Percentiles rank a stretch among this genome's conserved stretches.
phyloP scores from a whole-genome alignment of 2,329 filamentous ascomycete genomes.

The Hawksworthiomyces lignivorus region DNA sequence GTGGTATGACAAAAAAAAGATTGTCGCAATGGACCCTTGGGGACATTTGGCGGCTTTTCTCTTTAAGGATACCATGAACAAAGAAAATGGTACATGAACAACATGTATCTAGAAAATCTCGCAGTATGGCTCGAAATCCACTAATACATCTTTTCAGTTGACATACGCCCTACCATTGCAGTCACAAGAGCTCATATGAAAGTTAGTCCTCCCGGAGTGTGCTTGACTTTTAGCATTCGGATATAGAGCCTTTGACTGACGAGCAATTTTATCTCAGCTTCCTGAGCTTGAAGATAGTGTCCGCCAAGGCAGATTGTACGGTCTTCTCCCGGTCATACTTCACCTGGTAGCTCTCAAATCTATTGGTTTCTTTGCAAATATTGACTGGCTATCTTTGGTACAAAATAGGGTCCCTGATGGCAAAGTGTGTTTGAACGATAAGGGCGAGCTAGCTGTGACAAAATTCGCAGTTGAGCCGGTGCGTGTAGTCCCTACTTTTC shows the following conservation, averaged over 20 bases:
- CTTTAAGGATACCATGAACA: slow-evolving; percentile 69
- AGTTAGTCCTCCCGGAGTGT: too few relatives aligned
- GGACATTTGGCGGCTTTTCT: slow-evolving; percentile 82
- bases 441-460: slow-evolving; percentile 83
- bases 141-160: slow-evolving; percentile 44
- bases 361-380: neutral
- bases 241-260: too few relatives aligned
- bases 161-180: slow-evolving; percentile 85
- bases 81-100: slow-evolving; percentile 62
- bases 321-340: neutral
- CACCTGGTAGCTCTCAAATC: too few relatives aligned
- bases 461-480: slow-evolving; percentile 96
- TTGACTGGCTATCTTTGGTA: too few relatives aligned
- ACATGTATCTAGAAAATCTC: too few relatives aligned
- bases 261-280: too few relatives aligned
- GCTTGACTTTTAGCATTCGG: too few relatives aligned
- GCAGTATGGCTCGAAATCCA: too few relatives aligned
- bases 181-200: slow-evolving; percentile 93
- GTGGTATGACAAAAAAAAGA: slow-evolving; percentile 87
- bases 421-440: slow-evolving; percentile 80
- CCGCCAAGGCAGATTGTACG: slow-evolving; percentile 61
- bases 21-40: slow-evolving; percentile 94
- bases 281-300: slow-evolving; percentile 91
- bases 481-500: slow-evolving; percentile 24
- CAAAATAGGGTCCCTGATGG: slow-evolving; percentile 58